These are phyloP conservation scores for Cubamyces sp. DNA, from an alignment of 768 basidiomycete species.

Conservation along the genomic window DNA sequence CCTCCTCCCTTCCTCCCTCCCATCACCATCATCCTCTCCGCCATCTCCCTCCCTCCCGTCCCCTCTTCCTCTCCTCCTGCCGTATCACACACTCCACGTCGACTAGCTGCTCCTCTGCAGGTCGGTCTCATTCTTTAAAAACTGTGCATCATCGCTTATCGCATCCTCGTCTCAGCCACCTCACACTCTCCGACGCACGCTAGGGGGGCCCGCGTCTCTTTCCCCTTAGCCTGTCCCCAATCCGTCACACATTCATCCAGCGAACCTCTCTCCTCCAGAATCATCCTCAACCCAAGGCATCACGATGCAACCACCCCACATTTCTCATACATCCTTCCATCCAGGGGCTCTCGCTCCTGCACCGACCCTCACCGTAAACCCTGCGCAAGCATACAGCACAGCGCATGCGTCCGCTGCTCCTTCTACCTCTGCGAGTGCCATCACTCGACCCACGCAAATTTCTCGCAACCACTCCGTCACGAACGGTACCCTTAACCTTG, in stretches of 20 bases:
- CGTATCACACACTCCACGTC: background rate
- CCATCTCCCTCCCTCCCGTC: slow-evolving; percentile 14
- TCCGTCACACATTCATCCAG: background rate
- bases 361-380: background rate
- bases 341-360: slow-evolving; percentile 8
- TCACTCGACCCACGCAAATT: background rate
- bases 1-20: slow-evolving; percentile 2
- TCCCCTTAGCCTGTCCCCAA: background rate
- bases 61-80: background rate
- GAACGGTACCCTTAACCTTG: slow-evolving; percentile 37
- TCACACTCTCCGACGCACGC: slow-evolving; percentile 27
- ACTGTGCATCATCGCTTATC: slow-evolving; percentile 9
- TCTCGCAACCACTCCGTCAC: slow-evolving; percentile 15
- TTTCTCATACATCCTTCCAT: background rate
- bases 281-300: no score
- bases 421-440: background rate
- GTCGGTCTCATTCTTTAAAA: background rate
- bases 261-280: background rate
- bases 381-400: background rate
- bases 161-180: slow-evolving; percentile 7
- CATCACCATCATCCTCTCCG: slow-evolving; percentile 10
- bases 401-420: background rate
- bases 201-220: background rate
- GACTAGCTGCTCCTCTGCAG: background rate
- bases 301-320: background rate